These are phyloP conservation scores for Silene vulgaris DNA, from an alignment of 179 eudicot species.

Conservation along the genomic window DNA sequence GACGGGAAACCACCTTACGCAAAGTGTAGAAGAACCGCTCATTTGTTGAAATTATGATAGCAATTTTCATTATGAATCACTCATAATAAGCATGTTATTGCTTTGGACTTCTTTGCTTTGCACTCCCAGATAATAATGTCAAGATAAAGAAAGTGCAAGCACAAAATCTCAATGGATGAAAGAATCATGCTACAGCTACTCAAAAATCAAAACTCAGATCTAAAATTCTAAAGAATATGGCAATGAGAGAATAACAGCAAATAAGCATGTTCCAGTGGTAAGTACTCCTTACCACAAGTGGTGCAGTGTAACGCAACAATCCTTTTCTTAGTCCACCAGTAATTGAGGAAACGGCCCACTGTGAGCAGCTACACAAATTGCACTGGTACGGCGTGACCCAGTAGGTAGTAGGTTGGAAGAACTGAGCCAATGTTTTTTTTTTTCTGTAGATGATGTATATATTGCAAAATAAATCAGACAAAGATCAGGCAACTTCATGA, in stretches of 20 bases:
- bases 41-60: no score
- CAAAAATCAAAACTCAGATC: neutral
- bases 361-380: constrained; percentile 42
- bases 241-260: neutral
- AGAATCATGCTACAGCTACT: no score
- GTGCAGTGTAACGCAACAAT: constrained; percentile 28
- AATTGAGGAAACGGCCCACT: constrained; percentile 37
- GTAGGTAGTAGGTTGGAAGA: constrained; percentile 28
- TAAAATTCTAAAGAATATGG: neutral
- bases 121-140: neutral
- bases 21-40: no score
- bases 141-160: neutral
- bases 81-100: neutral
- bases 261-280: no score
- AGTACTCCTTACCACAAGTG: constrained; percentile 34
- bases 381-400: constrained; percentile 41
- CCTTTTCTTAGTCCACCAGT: constrained; percentile 39
- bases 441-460: constrained; percentile 39
- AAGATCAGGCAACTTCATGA: neutral
- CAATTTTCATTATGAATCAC: no score
- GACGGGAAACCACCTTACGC: no score
- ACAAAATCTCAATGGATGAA: no score
- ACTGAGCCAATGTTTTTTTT: constrained; percentile 36
- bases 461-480: constrained; percentile 22
- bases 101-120: neutral